Evolutionary conservation across 1,284 basidiomycete genomes (phyloP), one percentile per base, ranked within the genome.

Genomic region (Leccinum pachyderme): DNA sequence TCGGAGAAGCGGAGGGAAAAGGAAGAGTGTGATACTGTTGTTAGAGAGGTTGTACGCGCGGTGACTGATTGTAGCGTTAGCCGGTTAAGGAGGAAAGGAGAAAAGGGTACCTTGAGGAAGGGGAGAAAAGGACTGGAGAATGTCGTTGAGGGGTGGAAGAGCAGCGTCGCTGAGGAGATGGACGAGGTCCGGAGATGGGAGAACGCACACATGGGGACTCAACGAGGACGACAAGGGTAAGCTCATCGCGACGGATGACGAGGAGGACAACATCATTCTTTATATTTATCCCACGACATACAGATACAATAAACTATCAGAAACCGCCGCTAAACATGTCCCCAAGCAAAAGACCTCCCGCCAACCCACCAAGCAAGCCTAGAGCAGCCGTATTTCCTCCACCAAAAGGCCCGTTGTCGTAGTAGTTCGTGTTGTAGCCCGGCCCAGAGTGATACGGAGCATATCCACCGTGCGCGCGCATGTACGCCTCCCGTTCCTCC

Each of bases 121-220:
- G n/a, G 90, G 89, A 2, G 89, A 88, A 65, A 92, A 92, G 7
- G 88, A 89, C 66, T 91, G 89, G 22, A 92, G 76, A 49, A 92
- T 80, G 61, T 86, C 77, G 28, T 82, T 81, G 15, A 92, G 71
- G 27, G 83, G 76, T 1, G 89, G 89, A 12, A 92, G 72, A 1
- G 80, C 79, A 7, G 82, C 77, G 3, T 76, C 66, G 37, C 75
- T 69, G 46, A 92, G 72, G 37, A 90, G 75, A 27, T 82, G 77
- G 48, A 74, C 72, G 29, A 92, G 79, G 72, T 92, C 89, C 44
- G 79, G 77, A 3, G 89, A 89, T 3, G 84, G 76, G 41, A 89
- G 63, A 22, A 91, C 75, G 63, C 87, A 89, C 61, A 91, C 78
- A 67, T 92, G 89, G 4, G 89, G 90, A 65, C 87, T 87, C 59